These are phyloP conservation scores for Cucurbitaria berberidis DNA, from an alignment of 2,329 filamentous ascomycete genomes.

Conservation along the genomic window DNA sequence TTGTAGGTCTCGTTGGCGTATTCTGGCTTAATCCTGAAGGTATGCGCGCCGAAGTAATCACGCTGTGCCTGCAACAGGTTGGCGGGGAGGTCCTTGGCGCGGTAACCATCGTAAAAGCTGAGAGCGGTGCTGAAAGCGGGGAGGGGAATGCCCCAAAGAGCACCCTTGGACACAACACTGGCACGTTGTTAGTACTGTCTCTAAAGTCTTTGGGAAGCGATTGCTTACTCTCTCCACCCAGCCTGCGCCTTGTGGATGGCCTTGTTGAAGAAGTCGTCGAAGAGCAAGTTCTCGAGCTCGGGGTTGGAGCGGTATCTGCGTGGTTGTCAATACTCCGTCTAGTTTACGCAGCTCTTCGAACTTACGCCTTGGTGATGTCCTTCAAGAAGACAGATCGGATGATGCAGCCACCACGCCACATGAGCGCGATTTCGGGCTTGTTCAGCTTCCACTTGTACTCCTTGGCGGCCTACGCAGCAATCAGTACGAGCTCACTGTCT, in stretches of 20 bases:
- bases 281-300: constrained; percentile 96
- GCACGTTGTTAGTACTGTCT: constrained; percentile 58
- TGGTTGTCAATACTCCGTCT: constrained; percentile 9
- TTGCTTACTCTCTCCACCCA: constrained; percentile 50
- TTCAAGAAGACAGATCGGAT: constrained; percentile 99
- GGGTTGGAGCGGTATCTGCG: constrained; percentile 81
- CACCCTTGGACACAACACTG: constrained; percentile 82
- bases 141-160: constrained; percentile 92
- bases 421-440: constrained; percentile 99
- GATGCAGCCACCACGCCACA: constrained; percentile 99
- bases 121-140: constrained; percentile 96
- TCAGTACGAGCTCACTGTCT: constrained; percentile 5
- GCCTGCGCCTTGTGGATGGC: constrained; percentile 94
- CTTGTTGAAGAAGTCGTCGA: constrained; percentile 99
- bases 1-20: constrained; percentile 74
- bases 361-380: constrained; percentile 88
- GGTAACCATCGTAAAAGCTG: constrained; percentile 98
- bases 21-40: constrained; percentile 61
- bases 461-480: constrained; percentile 74
- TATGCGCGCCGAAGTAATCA: constrained; percentile 89
- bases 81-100: constrained; percentile 94
- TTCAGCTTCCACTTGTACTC: constrained; percentile 99
- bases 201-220: not conserved
- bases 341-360: not conserved
- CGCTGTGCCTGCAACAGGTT: constrained; percentile 98